These are phyloP conservation scores for Naganishia onofrii DNA, from an alignment of 768 basidiomycete species.

Conservation along the genomic window DNA sequence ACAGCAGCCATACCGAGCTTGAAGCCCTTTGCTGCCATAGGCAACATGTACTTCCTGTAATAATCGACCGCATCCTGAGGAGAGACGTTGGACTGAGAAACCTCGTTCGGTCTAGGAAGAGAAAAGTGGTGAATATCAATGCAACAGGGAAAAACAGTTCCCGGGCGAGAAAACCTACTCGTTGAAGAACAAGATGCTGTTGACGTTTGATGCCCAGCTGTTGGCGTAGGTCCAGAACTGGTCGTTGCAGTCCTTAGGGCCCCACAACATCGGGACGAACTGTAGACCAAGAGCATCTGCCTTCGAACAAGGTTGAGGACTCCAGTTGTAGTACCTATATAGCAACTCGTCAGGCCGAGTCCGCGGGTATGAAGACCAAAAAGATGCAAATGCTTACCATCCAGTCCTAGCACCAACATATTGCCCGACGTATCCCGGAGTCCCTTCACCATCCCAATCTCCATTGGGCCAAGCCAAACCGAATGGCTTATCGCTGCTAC, in stretches of 20 bases:
- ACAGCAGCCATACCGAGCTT: conserved; percentile 65
- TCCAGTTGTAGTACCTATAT: conserved; percentile 57
- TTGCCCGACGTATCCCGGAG: conserved; percentile 55
- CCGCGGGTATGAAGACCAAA: background rate
- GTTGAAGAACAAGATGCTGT: conserved; percentile 63
- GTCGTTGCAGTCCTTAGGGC: conserved; percentile 57
- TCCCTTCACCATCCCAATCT: conserved; percentile 50
- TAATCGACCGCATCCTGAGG: conserved; percentile 58
- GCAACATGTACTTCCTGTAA: conserved; percentile 65
- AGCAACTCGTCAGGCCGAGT: background rate
- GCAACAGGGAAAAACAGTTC: background rate
- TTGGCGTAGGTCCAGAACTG: conserved; percentile 57
- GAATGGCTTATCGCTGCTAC: conserved; percentile 56
- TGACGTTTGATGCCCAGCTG: conserved; percentile 57
- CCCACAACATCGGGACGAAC: conserved; percentile 71
- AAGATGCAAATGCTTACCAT: conserved; percentile 31
- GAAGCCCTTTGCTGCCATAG: conserved; percentile 62
- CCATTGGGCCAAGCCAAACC: conserved; percentile 69
- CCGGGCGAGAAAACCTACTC: conserved; percentile 60
- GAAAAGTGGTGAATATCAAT: background rate
- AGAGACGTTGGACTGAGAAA: conserved; percentile 62
- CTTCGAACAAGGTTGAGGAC: conserved; percentile 56
- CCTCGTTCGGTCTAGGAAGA: conserved; percentile 64
- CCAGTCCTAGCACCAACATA: conserved; percentile 58
- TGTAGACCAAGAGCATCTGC: conserved; percentile 58